Conservation (phyloP, 768 basidiomycete genomes). For the Pilatotrama ljubarskyi region DNA sequence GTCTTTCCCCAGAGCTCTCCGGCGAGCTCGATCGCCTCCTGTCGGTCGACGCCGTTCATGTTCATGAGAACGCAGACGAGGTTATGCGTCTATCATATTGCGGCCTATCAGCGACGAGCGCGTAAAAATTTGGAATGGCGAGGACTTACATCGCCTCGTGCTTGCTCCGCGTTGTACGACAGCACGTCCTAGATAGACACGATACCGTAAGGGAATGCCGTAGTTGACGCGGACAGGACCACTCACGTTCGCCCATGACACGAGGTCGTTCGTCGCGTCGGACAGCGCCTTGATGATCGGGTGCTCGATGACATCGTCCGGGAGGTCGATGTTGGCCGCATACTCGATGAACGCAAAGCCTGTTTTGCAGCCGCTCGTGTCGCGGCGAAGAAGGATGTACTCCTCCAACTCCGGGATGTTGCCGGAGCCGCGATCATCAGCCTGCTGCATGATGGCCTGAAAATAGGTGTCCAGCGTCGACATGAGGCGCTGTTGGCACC, state of each 20-base stretch:
- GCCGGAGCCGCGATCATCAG: slow-evolving; percentile 29
- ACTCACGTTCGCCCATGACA: slow-evolving; percentile 45
- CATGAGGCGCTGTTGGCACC: slow-evolving; percentile 38
- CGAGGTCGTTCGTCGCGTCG: slow-evolving; percentile 48
- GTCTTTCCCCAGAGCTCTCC: slow-evolving; percentile 66
- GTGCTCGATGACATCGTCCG: slow-evolving; percentile 54
- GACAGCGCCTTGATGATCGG: slow-evolving; percentile 47
- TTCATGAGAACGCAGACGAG: slow-evolving; percentile 72
- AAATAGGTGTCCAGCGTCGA: slow-evolving; percentile 33
- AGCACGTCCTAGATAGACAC: slow-evolving; percentile 57
- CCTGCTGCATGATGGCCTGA: slow-evolving; percentile 35
- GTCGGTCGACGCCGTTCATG: slow-evolving; percentile 55
- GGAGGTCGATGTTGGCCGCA: slow-evolving; percentile 49
- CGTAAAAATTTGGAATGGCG: background rate
- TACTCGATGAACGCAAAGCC: slow-evolving; percentile 58
- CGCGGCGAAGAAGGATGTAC: slow-evolving; percentile 53
- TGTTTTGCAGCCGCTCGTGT: slow-evolving; percentile 54
- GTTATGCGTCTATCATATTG: slow-evolving; percentile 49
- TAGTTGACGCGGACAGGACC: slow-evolving; percentile 2
- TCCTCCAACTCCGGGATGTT: slow-evolving; percentile 44
- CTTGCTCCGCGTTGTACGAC: slow-evolving; percentile 76
- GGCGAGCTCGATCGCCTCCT: slow-evolving; percentile 63
- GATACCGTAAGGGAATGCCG: slow-evolving; percentile 8
- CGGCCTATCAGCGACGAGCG: background rate
- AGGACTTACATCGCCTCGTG: slow-evolving; percentile 45